Conservation (phyloP, 2,329 filamentous ascomycete species). For the Cladosporium velox region DNA sequence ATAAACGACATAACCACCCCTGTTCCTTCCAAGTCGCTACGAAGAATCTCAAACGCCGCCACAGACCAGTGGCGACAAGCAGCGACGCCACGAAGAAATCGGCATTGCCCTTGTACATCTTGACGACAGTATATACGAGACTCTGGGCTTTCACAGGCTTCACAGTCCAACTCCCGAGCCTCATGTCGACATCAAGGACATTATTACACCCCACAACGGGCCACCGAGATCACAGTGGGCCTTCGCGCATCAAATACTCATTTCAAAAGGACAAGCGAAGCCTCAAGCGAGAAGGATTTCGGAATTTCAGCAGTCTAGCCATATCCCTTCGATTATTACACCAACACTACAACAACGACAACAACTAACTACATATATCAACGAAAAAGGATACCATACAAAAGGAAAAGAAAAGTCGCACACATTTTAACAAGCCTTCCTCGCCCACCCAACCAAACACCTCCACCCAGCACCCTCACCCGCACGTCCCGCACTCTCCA, state of each 20-base stretch:
- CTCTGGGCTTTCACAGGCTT: not conserved
- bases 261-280: not conserved
- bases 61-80: too few species aligned
- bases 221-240: not conserved
- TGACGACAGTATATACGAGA: too few species aligned
- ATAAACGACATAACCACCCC: too few species aligned
- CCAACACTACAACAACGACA: not conserved
- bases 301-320: not conserved
- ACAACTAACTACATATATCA: not conserved
- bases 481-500: constrained; percentile 61
- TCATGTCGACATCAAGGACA: not conserved
- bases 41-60: too few species aligned
- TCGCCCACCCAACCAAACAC: constrained; percentile 61
- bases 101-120: too few species aligned
- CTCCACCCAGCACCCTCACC: constrained; percentile 54
- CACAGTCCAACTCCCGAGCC: not conserved
- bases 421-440: constrained; percentile 45
- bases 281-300: not conserved
- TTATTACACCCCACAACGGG: not conserved
- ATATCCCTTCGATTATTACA: not conserved
- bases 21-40: too few species aligned
- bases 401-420: not conserved
- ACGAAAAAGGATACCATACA: not conserved
- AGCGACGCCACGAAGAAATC: too few species aligned
- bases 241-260: not conserved